These are phyloP conservation scores for Russula foetens DNA, from an alignment of 768 basidiomycete species.

Conservation along the genomic window DNA sequence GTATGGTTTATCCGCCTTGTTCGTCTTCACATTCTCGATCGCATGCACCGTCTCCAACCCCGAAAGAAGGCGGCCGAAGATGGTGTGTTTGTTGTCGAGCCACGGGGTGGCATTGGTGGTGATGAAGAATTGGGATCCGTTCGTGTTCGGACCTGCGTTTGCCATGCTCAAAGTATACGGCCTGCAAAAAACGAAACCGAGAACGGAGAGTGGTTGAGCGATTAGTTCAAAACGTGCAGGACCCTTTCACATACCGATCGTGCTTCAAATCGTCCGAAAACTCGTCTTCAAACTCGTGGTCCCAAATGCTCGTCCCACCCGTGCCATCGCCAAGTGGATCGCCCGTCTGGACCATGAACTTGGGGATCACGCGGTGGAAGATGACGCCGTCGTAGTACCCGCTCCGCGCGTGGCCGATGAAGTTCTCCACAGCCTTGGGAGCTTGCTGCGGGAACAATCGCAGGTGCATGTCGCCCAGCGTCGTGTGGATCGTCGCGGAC, in stretches of 20 bases:
- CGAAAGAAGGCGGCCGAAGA: conserved; percentile 83
- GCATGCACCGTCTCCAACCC: conserved; percentile 86
- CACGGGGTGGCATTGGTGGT: conserved; percentile 92
- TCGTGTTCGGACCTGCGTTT: conserved; percentile 82
- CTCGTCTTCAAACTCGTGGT: conserved; percentile 85
- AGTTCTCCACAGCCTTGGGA: conserved; percentile 96
- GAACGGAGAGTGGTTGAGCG: no score
- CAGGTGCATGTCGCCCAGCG: conserved; percentile 87
- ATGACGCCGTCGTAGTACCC: conserved; percentile 89
- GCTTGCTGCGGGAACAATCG: conserved; percentile 85
- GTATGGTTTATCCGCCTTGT: conserved; percentile 80
- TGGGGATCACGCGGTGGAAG: conserved; percentile 96
- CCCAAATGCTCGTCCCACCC: conserved; percentile 89
- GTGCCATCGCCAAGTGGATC: conserved; percentile 94
- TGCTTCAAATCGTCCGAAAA: conserved; percentile 84
- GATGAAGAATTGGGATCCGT: conserved; percentile 98
- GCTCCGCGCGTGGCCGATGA: conserved; percentile 83
- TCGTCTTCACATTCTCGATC: conserved; percentile 86
- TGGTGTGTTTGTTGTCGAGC: conserved; percentile 87
- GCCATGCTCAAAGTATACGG: conserved; percentile 97
- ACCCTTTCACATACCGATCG: conserved; percentile 54
- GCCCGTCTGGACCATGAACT: conserved; percentile 98
- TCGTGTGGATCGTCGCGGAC: conserved; percentile 88
- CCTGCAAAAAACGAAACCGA: conserved; percentile 30
- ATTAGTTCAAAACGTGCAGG: no score